phyloP scores from a whole-genome alignment of 2,329 filamentous ascomycete genomes.

The Hirsutella rhossiliensis region DNA sequence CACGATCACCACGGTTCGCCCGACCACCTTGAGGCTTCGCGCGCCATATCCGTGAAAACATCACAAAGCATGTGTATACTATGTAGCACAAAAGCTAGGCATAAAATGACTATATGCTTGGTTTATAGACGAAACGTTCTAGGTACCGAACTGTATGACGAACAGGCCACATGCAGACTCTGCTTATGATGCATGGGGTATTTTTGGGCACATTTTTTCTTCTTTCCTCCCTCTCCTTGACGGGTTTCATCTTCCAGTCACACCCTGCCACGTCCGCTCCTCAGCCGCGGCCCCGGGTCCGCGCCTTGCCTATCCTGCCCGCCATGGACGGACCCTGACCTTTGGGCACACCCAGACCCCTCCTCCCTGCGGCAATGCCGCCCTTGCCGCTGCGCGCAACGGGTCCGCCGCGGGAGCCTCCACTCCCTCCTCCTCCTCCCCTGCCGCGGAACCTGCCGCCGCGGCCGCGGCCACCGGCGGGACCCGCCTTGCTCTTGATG shows the following conservation, averaged over 20 bases:
- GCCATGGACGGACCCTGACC: conserved; percentile 24
- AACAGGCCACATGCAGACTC: not conserved
- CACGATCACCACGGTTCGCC: too few species aligned
- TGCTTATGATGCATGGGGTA: not conserved
- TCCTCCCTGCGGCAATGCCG: conserved; percentile 31
- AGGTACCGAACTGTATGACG: too few species aligned
- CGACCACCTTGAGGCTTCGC: too few species aligned
- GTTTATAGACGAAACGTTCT: too few species aligned
- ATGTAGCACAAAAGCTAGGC: too few species aligned
- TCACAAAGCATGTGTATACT: too few species aligned
- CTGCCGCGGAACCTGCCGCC: not conserved
- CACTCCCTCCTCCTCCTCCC: not conserved
- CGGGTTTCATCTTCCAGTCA: not conserved
- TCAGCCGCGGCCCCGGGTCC: conserved; percentile 15
- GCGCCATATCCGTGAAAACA: too few species aligned
- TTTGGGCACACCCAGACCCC: conserved; percentile 39
- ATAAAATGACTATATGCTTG: too few species aligned
- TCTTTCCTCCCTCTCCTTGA: not conserved
- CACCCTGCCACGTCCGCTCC: not conserved
- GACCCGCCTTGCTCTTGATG: not conserved
- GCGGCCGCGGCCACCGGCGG: not conserved
- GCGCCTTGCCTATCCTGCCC: conserved; percentile 27
- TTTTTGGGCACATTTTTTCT: not conserved
- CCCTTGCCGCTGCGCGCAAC: conserved; percentile 29
- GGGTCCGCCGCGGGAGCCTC: conserved; percentile 20